Percentiles rank a stretch among this genome's conserved stretches.
Evolutionary conservation across 2,329 filamentous ascomycete genomes (phyloP).

Genomic region (Cryphonectria carpinicola): DNA sequence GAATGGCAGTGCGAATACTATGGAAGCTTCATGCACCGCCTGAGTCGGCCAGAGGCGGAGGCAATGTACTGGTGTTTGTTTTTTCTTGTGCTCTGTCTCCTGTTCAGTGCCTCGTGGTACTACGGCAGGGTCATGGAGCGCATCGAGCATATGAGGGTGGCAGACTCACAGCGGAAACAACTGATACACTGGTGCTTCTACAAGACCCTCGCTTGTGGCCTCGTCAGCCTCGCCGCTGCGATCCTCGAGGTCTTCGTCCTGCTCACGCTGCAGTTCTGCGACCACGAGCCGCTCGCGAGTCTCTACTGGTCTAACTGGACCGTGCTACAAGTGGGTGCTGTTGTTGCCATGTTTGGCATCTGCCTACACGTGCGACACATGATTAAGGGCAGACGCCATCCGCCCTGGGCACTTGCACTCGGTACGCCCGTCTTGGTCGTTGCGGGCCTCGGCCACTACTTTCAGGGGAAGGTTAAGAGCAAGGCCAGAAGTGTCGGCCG

Average conservation of each 20-base stretch:
- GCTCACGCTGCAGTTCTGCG: slow-evolving; percentile 60
- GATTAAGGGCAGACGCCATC: slow-evolving; percentile 53
- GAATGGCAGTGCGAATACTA: slow-evolving; percentile 27
- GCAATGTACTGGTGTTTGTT: slow-evolving; percentile 26
- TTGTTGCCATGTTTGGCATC: slow-evolving; percentile 62
- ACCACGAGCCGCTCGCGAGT: slow-evolving; percentile 62
- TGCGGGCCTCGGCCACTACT: slow-evolving; percentile 55
- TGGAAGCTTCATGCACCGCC: slow-evolving; percentile 23
- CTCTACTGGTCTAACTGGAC: slow-evolving; percentile 67
- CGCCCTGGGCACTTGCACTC: slow-evolving; percentile 62
- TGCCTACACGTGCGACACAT: slow-evolving; percentile 57
- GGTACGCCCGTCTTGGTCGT: slow-evolving; percentile 65
- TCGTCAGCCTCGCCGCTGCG: slow-evolving; percentile 48
- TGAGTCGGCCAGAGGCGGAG: slow-evolving; percentile 19
- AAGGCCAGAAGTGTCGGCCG: slow-evolving; percentile 39
- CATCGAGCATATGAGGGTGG: slow-evolving; percentile 18
- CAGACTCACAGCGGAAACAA: slow-evolving; percentile 38
- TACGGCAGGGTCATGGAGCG: slow-evolving; percentile 24
- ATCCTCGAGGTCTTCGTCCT: slow-evolving; percentile 60
- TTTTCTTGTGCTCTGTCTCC: slow-evolving; percentile 16
- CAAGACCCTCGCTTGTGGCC: slow-evolving; percentile 49
- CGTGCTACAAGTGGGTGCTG: slow-evolving; percentile 60
- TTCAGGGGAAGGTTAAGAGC: slow-evolving; percentile 45
- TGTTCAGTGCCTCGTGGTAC: slow-evolving; percentile 27
- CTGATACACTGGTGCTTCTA: slow-evolving; percentile 46